phyloP scores from a whole-genome alignment of 108 stramenopile genomes.

The Conticribra guillardii region DNA sequence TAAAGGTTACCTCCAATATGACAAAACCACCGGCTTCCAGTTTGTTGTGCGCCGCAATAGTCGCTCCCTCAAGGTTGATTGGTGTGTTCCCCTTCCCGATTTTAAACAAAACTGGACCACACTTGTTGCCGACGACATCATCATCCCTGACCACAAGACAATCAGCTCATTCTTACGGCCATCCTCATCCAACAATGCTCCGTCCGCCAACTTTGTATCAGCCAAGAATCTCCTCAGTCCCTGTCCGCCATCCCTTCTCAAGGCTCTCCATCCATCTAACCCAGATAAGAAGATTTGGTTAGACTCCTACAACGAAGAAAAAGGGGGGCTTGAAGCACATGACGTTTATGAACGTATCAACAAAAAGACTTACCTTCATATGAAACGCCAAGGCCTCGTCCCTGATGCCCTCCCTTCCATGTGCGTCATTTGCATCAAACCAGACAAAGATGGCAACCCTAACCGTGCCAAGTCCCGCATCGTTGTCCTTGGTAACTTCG shows the following conservation, averaged over 20 bases:
- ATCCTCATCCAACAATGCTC: slow-evolving; percentile 16
- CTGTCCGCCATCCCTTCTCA: slow-evolving; percentile 7
- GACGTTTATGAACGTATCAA: slow-evolving; percentile 1
- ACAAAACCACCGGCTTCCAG: slow-evolving; percentile 3
- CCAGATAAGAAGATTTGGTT: slow-evolving; percentile 15
- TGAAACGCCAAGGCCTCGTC: neutral
- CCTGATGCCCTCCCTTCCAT: slow-evolving; percentile 21
- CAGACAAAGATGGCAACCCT: slow-evolving; percentile 29
- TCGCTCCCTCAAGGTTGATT: slow-evolving; percentile 15
- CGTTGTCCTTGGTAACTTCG: slow-evolving; percentile 20
- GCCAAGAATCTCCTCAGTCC: slow-evolving; percentile 12
- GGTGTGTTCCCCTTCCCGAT: slow-evolving; percentile 11
- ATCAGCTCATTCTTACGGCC: slow-evolving; percentile 4
- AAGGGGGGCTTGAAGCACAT: slow-evolving; percentile 11
- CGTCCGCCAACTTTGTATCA: slow-evolving; percentile 5
- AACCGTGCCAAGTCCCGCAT: slow-evolving; percentile 25
- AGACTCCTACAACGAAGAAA: slow-evolving; percentile 15
- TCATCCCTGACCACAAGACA: slow-evolving; percentile 8
- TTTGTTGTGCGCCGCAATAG: no score
- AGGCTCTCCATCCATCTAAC: slow-evolving; percentile 13
- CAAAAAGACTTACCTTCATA: slow-evolving; percentile 4
- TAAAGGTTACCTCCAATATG: slow-evolving; percentile 4
- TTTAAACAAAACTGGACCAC: slow-evolving; percentile 9
- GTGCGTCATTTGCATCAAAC: slow-evolving; percentile 21
- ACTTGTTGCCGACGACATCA: slow-evolving; percentile 4